Evolutionary conservation across 2,329 filamentous ascomycete genomes (phyloP).

Genomic region (Ophiocordyceps robertsii): DNA sequence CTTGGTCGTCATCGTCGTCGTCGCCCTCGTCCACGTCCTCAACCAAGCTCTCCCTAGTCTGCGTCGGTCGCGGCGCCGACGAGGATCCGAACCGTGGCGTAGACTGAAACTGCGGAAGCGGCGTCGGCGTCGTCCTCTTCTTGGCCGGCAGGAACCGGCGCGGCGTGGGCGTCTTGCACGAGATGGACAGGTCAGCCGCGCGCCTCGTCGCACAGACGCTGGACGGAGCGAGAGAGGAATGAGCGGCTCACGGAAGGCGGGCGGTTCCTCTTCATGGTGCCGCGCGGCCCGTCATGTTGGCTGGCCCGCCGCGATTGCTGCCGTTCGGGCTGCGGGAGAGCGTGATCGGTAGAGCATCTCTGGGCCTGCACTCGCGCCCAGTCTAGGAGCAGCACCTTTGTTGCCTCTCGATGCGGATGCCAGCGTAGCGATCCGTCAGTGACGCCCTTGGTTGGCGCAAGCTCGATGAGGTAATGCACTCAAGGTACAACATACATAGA

Average conservation of each 20-base stretch:
- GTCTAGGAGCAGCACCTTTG: too few species aligned
- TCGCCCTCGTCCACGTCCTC: constrained; percentile 18
- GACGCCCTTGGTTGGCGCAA: too few species aligned
- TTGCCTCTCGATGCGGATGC: too few species aligned
- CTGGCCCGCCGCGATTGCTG: background rate
- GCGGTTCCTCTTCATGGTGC: constrained; percentile 11
- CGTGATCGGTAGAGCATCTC: background rate
- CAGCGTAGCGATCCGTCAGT: too few species aligned
- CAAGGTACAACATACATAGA: too few species aligned
- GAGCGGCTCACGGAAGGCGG: constrained; percentile 4
- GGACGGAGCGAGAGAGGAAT: too few species aligned
- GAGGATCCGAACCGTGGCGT: constrained; percentile 25
- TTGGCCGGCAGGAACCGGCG: constrained; percentile 22
- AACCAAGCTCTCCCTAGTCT: constrained; percentile 12
- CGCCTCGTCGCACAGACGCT: too few species aligned
- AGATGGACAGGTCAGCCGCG: too few species aligned
- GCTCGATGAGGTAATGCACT: too few species aligned
- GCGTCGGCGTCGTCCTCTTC: constrained; percentile 18
- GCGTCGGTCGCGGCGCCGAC: constrained; percentile 15
- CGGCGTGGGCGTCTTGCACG: constrained; percentile 22
- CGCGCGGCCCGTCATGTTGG: background rate
- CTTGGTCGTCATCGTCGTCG: background rate
- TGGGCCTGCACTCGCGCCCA: too few species aligned
- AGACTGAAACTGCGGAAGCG: constrained; percentile 19
- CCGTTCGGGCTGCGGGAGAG: background rate